Percentiles rank a stretch among this genome's conserved stretches.
phyloP scores from a whole-genome alignment of 2,329 filamentous ascomycete species.

The Xylaria sp. region DNA sequence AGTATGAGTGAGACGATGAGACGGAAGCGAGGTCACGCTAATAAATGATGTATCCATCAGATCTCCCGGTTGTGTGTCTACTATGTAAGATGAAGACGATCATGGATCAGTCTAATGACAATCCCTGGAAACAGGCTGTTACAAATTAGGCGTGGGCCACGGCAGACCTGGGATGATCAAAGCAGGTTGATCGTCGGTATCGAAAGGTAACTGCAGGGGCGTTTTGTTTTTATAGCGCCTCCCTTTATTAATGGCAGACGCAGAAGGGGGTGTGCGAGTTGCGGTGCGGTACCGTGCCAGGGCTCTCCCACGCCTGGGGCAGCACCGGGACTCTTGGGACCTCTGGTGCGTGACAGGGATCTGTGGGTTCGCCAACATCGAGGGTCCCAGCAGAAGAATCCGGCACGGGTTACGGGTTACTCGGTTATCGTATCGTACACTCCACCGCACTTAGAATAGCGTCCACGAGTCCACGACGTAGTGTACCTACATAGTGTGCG shows the following conservation, averaged over 20 bases:
- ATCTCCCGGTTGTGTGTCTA: conserved; percentile 41
- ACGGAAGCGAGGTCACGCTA: conserved; percentile 35
- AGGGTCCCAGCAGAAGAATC: conserved; percentile 25
- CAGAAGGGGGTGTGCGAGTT: conserved; percentile 6
- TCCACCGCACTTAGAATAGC: conserved; percentile 24
- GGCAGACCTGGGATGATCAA: conserved; percentile 38
- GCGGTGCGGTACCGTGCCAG: conserved; percentile 21
- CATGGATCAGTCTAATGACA: conserved; percentile 46
- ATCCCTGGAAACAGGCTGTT: conserved; percentile 49
- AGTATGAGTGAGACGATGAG: conserved; percentile 38
- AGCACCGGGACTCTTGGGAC: conserved; percentile 26
- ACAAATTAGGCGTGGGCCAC: conserved; percentile 52
- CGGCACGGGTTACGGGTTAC: conserved; percentile 8
- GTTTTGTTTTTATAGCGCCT: conserved; percentile 35
- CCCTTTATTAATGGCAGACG: conserved; percentile 38
- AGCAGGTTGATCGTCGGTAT: conserved; percentile 35
- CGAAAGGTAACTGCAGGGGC: conserved; percentile 35
- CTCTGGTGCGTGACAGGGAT: conserved; percentile 12
- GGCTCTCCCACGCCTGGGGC: conserved; percentile 35
- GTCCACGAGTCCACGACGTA: conserved; percentile 16
- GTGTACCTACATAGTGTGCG: background rate
- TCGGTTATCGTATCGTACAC: background rate
- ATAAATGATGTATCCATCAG: conserved; percentile 43
- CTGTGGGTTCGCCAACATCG: conserved; percentile 25
- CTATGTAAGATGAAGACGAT: conserved; percentile 41